Conservation (phyloP, 179 eudicot genomes). For the Carnegiea gigantea region DNA sequence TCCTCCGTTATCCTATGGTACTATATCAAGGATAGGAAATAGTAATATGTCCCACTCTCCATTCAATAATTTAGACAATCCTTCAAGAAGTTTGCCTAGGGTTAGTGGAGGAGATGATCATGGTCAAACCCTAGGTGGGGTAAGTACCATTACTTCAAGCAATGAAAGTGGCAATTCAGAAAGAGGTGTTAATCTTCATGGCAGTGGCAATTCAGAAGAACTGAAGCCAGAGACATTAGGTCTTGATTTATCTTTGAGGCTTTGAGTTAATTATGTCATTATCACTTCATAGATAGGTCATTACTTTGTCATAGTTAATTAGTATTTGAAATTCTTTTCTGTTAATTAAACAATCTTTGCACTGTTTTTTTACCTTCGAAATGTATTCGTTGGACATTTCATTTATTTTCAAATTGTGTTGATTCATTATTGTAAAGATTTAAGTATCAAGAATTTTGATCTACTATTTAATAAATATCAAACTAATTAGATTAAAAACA, state of each 20-base stretch:
- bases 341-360: not conserved
- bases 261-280: constrained; percentile 13
- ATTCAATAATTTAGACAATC: constrained; percentile 11
- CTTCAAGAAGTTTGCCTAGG: constrained; percentile 20
- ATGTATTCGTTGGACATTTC: not conserved
- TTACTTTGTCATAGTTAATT: not conserved
- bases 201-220: constrained; percentile 17
- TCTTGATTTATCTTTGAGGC: constrained; percentile 37
- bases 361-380: not conserved
- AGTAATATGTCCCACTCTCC: not conserved
- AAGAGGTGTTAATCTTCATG: not conserved
- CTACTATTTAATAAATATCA: not conserved
- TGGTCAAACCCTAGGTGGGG: not conserved
- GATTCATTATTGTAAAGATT: constrained; percentile 2
- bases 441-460: not conserved
- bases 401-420: not conserved
- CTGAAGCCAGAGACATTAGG: constrained; percentile 15
- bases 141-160: not conserved
- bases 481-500: not conserved
- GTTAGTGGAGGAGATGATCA: constrained; percentile 15
- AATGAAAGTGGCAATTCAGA: not conserved
- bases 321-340: constrained; percentile 4
- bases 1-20: constrained; percentile 12
- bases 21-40: not conserved
- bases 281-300: not conserved